Percentiles rank a stretch among this genome's conserved stretches.
These are phyloP conservation scores for Phytophthora cajani DNA, from an alignment of 352 stramenopile genomes.

Conservation along the genomic window DNA sequence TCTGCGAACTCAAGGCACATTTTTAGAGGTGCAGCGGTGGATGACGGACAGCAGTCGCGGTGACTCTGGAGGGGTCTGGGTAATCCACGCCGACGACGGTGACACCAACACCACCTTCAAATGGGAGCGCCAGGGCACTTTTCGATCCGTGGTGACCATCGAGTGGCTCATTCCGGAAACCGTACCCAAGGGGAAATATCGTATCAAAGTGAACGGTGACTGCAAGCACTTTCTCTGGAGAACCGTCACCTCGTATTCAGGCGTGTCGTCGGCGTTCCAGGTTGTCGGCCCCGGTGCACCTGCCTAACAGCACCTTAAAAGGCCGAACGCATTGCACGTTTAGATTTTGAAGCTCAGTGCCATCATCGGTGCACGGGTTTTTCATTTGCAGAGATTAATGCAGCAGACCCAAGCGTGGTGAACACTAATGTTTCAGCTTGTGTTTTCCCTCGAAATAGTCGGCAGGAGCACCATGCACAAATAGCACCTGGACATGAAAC, in stretches of 20 bases:
- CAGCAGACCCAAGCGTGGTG: background rate
- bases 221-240: constrained; percentile 72
- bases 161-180: constrained; percentile 69
- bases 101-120: constrained; percentile 79
- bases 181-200: constrained; percentile 62
- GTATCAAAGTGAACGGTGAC: constrained; percentile 84
- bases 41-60: constrained; percentile 43
- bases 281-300: constrained; percentile 31
- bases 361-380: background rate
- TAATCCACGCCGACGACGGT: constrained; percentile 76
- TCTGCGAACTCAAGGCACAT: constrained; percentile 75
- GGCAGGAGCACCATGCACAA: background rate
- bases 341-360: background rate
- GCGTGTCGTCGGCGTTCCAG: constrained; percentile 66
- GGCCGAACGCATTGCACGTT: background rate
- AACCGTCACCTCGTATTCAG: constrained; percentile 57
- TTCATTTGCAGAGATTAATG: background rate
- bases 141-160: constrained; percentile 71
- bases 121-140: constrained; percentile 76
- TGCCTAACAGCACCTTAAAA: constrained; percentile 10
- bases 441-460: background rate
- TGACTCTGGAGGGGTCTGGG: constrained; percentile 58
- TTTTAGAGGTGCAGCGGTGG: constrained; percentile 82
- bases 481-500: constrained; percentile 2
- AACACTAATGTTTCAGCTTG: background rate